Percentiles rank a stretch among this genome's conserved stretches.
Evolutionary conservation across 352 stramenopile genomes (phyloP).

Genomic region (Phytophthora sp.): DNA sequence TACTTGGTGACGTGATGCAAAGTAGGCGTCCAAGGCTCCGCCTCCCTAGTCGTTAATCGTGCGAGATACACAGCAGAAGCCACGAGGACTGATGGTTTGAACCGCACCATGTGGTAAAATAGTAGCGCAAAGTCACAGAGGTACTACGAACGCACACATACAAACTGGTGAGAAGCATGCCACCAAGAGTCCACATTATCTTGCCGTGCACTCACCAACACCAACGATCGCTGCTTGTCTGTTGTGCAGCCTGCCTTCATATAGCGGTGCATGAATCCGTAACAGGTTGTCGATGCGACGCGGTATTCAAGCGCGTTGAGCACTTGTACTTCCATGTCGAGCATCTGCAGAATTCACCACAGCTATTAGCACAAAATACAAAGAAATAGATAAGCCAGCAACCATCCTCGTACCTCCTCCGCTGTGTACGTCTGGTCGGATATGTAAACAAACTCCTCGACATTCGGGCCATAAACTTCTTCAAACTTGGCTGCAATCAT

Average conservation of each 20-base stretch:
- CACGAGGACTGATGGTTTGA: conserved; percentile 71
- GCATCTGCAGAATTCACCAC: conserved; percentile 53
- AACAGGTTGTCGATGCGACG: conserved; percentile 76
- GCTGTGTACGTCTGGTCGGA: conserved; percentile 95
- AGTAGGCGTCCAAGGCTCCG: conserved; percentile 76
- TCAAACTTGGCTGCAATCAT: conserved; percentile 98
- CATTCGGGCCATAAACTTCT: conserved; percentile 95
- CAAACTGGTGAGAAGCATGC: neutral
- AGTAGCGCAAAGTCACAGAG: conserved; percentile 75
- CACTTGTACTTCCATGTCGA: conserved; percentile 83
- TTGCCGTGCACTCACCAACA: conserved; percentile 59
- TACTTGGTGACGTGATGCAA: conserved; percentile 82
- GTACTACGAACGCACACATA: conserved; percentile 47
- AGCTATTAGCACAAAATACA: conserved; percentile 21
- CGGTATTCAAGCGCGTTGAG: conserved; percentile 80
- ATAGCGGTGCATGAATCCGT: conserved; percentile 75
- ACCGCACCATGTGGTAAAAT: conserved; percentile 79
- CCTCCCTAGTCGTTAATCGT: conserved; percentile 68
- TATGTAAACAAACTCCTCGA: conserved; percentile 97
- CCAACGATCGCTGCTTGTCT: conserved; percentile 63
- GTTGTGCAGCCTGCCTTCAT: conserved; percentile 57
- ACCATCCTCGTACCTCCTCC: conserved; percentile 54
- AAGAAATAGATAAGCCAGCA: neutral
- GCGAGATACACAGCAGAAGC: conserved; percentile 79
- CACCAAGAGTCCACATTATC: neutral